Conservation (phyloP, 2,329 filamentous ascomycete genomes). For the Fusarium succisae region DNA sequence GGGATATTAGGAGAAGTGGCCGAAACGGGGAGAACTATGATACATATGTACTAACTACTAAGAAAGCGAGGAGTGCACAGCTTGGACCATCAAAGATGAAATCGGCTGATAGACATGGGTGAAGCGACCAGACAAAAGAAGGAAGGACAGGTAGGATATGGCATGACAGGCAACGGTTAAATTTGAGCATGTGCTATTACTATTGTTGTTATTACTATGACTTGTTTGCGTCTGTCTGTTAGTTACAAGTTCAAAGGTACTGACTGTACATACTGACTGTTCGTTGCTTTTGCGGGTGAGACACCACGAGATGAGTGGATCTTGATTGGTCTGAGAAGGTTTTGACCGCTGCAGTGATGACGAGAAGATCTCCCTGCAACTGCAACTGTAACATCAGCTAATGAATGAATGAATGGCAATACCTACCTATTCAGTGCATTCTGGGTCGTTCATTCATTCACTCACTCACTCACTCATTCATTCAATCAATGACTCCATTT, state of each 20-base stretch:
- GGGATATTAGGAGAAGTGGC: not conserved
- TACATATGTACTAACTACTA: not conserved
- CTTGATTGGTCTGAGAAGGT: conserved; percentile 17
- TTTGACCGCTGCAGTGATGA: conserved; percentile 13
- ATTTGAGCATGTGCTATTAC: not conserved
- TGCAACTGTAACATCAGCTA: not conserved
- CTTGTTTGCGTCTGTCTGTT: not conserved
- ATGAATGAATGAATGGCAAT: not conserved
- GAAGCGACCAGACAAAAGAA: not conserved
- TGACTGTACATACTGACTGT: not conserved
- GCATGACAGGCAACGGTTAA: not conserved
- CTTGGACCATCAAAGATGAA: conserved; percentile 1
- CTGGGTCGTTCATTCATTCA: not conserved
- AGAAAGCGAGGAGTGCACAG: not conserved
- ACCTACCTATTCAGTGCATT: not conserved
- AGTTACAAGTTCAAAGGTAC: not conserved
- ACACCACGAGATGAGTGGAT: conserved; percentile 35
- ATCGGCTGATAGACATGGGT: not conserved
- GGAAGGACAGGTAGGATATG: not conserved
- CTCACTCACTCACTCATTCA: not conserved
- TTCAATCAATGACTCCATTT: not conserved
- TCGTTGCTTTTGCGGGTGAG: conserved; percentile 17
- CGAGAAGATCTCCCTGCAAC: conserved; percentile 9
- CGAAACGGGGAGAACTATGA: not conserved
- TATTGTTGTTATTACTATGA: not conserved